Base-by-base conservation (phyloP, 2,329 filamentous ascomycete species). In the Fusarium globosum region DNA sequence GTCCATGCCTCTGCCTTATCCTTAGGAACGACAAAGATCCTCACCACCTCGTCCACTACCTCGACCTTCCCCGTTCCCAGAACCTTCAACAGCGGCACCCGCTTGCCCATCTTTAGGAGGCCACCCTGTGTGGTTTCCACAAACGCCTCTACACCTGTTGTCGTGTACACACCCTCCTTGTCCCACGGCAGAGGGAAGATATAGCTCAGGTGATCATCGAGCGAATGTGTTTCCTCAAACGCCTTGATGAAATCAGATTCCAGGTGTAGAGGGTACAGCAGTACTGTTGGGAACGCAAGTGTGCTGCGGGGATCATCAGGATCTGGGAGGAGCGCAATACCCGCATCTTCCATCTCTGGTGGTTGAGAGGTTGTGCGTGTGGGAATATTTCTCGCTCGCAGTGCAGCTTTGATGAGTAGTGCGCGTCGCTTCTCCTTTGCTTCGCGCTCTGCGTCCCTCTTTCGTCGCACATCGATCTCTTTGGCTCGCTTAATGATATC, bases 121-220 rank as follows among this genome's bases (percentile, higher is more conserved):
- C 95, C 95, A 0, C 95, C 95, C 0, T 86, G 85, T 8, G 84
- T 83, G 1, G 95, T 98, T 85, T 98, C 95, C 86, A 97, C 92
- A 82, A 94, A 98, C 78, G 94, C 96, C 76, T 97, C 95, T 9
- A 97, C 94, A 2, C 83, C 85, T 1, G 86, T 85, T 2, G 87
- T 76, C 2, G 85, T 88, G 82, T 97, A 98, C 77, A 90, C 90
- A 4, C 87, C 83, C 68, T 87, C 84, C 21, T 81, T 79, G 77
- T 98, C 96, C 96, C 96, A 99, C 18, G 95, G 94, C 77, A 95
- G 82, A 6, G 95, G 96, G 65, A 99, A 89, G 15, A 98, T 92
- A 78, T 98, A 97, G 7, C 87, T 86, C 56, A 99, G 85, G 81
- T 98, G 95, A 74, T 96, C 91, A 13, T 87, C 87, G 35, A 98